Percentiles rank a stretch among this genome's conserved stretches.
Conservation (phyloP, 1,284 basidiomycete genomes). For the Cryptococcus neoformans region DNA sequence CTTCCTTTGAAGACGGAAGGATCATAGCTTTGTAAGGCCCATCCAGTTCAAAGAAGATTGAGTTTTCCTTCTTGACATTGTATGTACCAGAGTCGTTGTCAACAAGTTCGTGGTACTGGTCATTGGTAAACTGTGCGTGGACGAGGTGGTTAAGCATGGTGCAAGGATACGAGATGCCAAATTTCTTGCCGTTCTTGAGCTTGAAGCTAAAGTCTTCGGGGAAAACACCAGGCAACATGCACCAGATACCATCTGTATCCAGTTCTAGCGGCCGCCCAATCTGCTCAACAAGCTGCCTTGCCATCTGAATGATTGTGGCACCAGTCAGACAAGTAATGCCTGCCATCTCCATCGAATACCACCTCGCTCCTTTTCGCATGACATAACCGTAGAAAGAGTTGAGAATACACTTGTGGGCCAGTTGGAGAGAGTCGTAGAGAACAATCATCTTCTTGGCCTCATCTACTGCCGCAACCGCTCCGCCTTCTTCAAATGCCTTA, state of each 20-base stretch:
- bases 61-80: slow-evolving; percentile 89
- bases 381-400: slow-evolving; percentile 99
- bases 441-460: slow-evolving; percentile 99
- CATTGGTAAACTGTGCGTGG: slow-evolving; percentile 91
- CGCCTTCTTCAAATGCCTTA: slow-evolving; percentile 61
- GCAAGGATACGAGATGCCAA: slow-evolving; percentile 95
- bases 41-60: slow-evolving; percentile 99
- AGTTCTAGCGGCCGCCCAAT: slow-evolving; percentile 96
- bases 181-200: slow-evolving; percentile 79
- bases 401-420: slow-evolving; percentile 99
- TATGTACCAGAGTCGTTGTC: slow-evolving; percentile 82
- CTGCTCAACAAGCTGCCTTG: slow-evolving; percentile 94
- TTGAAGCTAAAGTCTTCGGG: slow-evolving; percentile 99
- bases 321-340: slow-evolving; percentile 99
- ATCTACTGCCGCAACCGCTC: slow-evolving; percentile 78
- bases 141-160: slow-evolving; percentile 99
- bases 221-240: slow-evolving; percentile 97
- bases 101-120: slow-evolving; percentile 91
- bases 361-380: slow-evolving; percentile 98
- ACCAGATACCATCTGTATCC: slow-evolving; percentile 99
- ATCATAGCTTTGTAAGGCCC: slow-evolving; percentile 99
- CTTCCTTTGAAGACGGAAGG: slow-evolving; percentile 97
- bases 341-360: slow-evolving; percentile 99
- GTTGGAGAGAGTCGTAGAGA: slow-evolving; percentile 82
- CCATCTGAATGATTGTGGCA: slow-evolving; percentile 99